Evolutionary conservation across 495 filamentous ascomycete species (phyloP).

Genomic region (Penicillium waksmanii): DNA sequence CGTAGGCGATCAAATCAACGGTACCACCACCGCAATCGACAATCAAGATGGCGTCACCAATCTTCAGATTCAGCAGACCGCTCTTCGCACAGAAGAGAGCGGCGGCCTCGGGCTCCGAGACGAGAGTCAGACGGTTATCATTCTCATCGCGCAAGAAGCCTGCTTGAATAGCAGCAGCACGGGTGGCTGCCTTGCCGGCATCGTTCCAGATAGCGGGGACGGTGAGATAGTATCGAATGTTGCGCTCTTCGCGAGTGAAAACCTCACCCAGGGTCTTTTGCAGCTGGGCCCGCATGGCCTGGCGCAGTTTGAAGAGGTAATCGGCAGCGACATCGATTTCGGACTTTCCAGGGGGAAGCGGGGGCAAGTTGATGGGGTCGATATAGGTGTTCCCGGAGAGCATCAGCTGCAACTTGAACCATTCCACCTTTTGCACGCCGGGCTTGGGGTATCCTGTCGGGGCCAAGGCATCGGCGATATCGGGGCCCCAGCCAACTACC

Average conservation of each 20-base stretch:
- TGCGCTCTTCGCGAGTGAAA: constrained; percentile 77
- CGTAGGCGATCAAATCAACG: constrained; percentile 80
- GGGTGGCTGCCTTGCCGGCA: constrained; percentile 77
- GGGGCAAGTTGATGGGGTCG: constrained; percentile 78
- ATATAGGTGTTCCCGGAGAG: constrained; percentile 81
- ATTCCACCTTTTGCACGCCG: constrained; percentile 81
- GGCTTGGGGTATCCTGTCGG: constrained; percentile 80
- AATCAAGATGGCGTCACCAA: constrained; percentile 76
- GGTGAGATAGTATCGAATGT: constrained; percentile 76
- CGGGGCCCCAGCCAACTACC: constrained; percentile 80
- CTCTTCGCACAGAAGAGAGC: constrained; percentile 82
- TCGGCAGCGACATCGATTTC: constrained; percentile 81
- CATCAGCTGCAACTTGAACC: constrained; percentile 86
- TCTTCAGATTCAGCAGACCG: constrained; percentile 73
- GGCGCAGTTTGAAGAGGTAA: constrained; percentile 78
- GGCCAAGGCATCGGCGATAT: constrained; percentile 77
- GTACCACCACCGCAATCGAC: constrained; percentile 82
- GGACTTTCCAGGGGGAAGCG: constrained; percentile 76
- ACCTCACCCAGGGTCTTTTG: constrained; percentile 78
- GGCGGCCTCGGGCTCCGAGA: constrained; percentile 78
- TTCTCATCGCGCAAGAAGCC: constrained; percentile 78
- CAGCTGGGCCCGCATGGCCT: constrained; percentile 75
- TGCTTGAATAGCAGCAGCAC: constrained; percentile 76
- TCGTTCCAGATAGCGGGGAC: constrained; percentile 84
- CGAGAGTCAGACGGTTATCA: constrained; percentile 72